Percentiles rank a stretch among this genome's conserved stretches.
Conservation (phyloP, 371 early-diverging fungal genomes). For the Mortierella sp. region DNA sequence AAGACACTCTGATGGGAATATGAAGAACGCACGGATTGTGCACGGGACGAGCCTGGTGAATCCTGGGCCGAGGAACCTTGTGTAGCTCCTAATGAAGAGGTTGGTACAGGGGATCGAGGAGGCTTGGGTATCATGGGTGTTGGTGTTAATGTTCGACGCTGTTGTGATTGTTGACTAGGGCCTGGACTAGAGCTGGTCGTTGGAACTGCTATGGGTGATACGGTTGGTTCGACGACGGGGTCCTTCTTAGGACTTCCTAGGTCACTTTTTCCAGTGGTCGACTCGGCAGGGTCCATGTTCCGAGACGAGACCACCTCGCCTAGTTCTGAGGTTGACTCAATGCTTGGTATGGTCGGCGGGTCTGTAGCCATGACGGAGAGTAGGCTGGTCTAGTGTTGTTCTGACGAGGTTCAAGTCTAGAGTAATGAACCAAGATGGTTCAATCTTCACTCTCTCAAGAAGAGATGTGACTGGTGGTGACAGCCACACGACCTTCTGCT, state of each 20-base stretch:
- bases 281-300: too few species aligned
- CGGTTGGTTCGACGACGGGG: neutral
- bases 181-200: too few species aligned
- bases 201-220: neutral
- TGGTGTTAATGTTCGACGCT: neutral
- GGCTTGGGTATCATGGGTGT: neutral
- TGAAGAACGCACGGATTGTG: constrained; percentile 25
- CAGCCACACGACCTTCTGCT: too few species aligned
- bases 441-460: too few species aligned
- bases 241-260: too few species aligned
- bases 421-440: too few species aligned
- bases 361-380: constrained; percentile 41
- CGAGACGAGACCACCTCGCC: neutral
- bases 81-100: neutral
- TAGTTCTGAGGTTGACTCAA: constrained; percentile 37
- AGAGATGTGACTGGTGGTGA: too few species aligned
- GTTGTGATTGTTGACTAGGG: neutral
- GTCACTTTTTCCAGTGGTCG: too few species aligned
- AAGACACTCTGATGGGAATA: constrained; percentile 29
- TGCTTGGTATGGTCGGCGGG: constrained; percentile 37
- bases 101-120: too few species aligned
- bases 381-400: too few species aligned
- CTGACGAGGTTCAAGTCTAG: too few species aligned
- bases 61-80: neutral
- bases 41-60: constrained; percentile 19